A percentile compares a stretch with the other conserved stretches of the same genome.
Evolutionary conservation across 225 moss, liverwort and hornwort species (phyloP).

Genomic region (Ulota crispa): DNA sequence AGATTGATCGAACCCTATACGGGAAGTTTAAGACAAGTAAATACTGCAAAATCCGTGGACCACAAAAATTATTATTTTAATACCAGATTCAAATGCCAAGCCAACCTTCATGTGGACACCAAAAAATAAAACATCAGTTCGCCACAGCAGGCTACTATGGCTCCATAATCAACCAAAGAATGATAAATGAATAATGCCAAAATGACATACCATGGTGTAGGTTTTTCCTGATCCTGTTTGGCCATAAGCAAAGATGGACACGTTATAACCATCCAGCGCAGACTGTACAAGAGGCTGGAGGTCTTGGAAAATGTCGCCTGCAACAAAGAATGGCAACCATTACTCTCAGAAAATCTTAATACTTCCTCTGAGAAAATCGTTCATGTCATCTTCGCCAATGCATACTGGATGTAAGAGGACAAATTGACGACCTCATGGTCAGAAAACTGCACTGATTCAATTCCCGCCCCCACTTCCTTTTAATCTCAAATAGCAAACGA

Average conservation of each 20-base stretch:
- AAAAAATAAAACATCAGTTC: background rate
- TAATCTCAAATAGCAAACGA: background rate
- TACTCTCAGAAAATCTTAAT: background rate
- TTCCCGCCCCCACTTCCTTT: background rate
- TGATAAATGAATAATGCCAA: background rate
- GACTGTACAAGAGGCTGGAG: slow-evolving; percentile 91
- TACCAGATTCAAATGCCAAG: background rate
- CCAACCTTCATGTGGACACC: background rate
- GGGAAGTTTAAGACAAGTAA: background rate
- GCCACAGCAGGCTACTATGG: slow-evolving; percentile 11
- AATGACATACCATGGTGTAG: slow-evolving; percentile 64
- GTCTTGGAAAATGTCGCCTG: slow-evolving; percentile 78
- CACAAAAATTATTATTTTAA: background rate
- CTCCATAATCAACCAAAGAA: slow-evolving; percentile 11
- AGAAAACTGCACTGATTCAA: background rate
- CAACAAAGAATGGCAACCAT: background rate
- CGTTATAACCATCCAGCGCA: slow-evolving; percentile 90
- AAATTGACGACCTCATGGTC: background rate
- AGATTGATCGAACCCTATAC: slow-evolving; percentile 1
- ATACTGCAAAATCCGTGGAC: background rate
- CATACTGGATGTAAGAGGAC: background rate
- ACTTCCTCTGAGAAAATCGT: background rate
- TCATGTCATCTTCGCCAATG: background rate
- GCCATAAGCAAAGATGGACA: slow-evolving; percentile 89
- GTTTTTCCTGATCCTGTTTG: slow-evolving; percentile 97